A percentile compares a stretch with the other conserved stretches of the same genome.
These are phyloP conservation scores for Cryptococcus maquisensis DNA, from an alignment of 1,284 basidiomycete species.

Conservation along the genomic window DNA sequence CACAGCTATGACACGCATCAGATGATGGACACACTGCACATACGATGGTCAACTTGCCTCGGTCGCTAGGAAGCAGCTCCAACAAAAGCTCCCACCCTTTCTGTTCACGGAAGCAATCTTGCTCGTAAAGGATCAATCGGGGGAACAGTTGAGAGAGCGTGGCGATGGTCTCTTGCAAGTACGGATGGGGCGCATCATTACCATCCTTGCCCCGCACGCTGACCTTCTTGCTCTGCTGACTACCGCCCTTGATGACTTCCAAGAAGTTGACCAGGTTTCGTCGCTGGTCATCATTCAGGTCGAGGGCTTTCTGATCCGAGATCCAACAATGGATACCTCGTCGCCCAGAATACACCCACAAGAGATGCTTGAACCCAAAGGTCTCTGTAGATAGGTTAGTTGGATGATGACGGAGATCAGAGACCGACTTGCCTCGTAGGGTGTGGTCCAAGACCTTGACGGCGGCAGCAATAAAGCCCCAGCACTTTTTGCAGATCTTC, in stretches of 20 bases:
- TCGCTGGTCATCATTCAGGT: constrained; percentile 85
- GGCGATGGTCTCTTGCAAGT: constrained; percentile 56
- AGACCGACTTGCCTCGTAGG: constrained; percentile 58
- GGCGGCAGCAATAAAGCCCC: constrained; percentile 90
- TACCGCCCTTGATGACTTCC: constrained; percentile 78
- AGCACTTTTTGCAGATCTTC: constrained; percentile 87
- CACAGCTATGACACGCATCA: constrained; percentile 35
- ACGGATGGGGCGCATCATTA: constrained; percentile 61
- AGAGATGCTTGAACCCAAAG: constrained; percentile 70
- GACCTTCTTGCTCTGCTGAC: constrained; percentile 79
- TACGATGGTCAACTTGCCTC: constrained; percentile 36
- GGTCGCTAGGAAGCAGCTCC: constrained; percentile 64
- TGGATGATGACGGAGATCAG: neutral
- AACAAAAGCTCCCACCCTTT: constrained; percentile 73
- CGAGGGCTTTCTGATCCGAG: constrained; percentile 81
- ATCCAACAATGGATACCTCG: constrained; percentile 99
- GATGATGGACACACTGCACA: neutral
- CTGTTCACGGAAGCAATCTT: constrained; percentile 73
- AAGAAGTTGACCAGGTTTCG: constrained; percentile 80
- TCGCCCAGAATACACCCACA: constrained; percentile 99
- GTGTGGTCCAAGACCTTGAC: constrained; percentile 79
- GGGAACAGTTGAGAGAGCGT: constrained; percentile 60
- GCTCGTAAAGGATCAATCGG: constrained; percentile 72
- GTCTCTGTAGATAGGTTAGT: constrained; percentile 50
- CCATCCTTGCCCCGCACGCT: constrained; percentile 56